phyloP scores from a whole-genome alignment of 192 early-diverging fungal genomes.

The Gaertneriomyces sp. region DNA sequence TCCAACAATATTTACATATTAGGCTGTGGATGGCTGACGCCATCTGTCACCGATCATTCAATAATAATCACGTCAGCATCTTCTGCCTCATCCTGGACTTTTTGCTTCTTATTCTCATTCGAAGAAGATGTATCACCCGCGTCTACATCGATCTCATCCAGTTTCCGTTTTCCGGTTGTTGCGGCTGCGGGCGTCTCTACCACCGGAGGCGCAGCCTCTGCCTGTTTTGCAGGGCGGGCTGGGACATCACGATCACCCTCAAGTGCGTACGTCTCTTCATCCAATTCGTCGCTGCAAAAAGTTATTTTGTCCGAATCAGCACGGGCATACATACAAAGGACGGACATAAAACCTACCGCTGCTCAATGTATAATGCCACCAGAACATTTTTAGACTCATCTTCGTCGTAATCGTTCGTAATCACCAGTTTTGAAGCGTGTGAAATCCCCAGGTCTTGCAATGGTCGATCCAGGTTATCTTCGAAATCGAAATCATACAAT shows the following conservation, averaged over 20 bases:
- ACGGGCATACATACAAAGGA: not conserved
- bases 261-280: not conserved
- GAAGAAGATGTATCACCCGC: too few relatives aligned
- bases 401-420: slow-evolving; percentile 58
- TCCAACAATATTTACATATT: too few relatives aligned
- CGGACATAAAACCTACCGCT: slow-evolving; percentile 6
- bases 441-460: slow-evolving; percentile 60
- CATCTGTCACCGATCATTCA: too few relatives aligned
- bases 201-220: too few relatives aligned
- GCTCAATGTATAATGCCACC: slow-evolving; percentile 1
- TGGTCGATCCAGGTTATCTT: slow-evolving; percentile 66
- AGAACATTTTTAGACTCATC: not conserved
- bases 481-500: slow-evolving; percentile 86
- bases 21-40: too few relatives aligned
- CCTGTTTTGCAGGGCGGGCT: not conserved
- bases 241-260: not conserved
- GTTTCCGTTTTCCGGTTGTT: too few relatives aligned
- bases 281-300: not conserved
- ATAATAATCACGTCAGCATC: too few relatives aligned
- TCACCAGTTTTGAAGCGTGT: slow-evolving; percentile 55
- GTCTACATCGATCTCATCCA: too few relatives aligned
- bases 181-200: too few relatives aligned
- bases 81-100: too few relatives aligned
- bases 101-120: too few relatives aligned
- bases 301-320: not conserved